Percentiles rank a stretch among this genome's conserved stretches.
phyloP scores from a whole-genome alignment of 164 flowering plant genomes.

The Dillenia suffruticosa region DNA sequence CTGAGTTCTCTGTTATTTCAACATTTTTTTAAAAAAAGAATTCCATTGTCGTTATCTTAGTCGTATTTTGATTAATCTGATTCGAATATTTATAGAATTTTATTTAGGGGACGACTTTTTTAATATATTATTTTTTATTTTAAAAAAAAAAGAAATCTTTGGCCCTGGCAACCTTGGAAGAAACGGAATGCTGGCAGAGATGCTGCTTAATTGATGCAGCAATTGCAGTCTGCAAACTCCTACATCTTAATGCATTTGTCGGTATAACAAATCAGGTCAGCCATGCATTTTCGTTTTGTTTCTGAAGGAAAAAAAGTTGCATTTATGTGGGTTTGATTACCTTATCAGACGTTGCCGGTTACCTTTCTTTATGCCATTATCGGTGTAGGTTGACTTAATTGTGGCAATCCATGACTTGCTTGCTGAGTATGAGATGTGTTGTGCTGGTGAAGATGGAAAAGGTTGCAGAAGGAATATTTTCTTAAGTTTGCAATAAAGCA shows the following conservation, averaged over 20 bases:
- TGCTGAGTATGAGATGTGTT: constrained; percentile 94
- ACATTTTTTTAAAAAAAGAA: too few species aligned
- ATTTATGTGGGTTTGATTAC: neutral
- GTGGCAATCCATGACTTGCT: constrained; percentile 86
- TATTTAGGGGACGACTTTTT: too few species aligned
- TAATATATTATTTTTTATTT: too few species aligned
- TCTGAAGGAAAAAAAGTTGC: constrained; percentile 4
- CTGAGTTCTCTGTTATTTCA: too few species aligned
- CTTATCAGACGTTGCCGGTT: neutral
- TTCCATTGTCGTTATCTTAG: too few species aligned
- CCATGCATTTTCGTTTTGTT: constrained; percentile 3
- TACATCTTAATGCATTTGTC: constrained; percentile 54
- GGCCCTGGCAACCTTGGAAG: constrained; percentile 33
- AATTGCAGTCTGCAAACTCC: constrained; percentile 80
- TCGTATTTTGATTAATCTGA: too few species aligned
- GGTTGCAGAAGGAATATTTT: constrained; percentile 89
- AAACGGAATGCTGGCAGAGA: constrained; percentile 48
- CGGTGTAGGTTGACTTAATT: constrained; percentile 71
- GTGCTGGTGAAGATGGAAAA: constrained; percentile 66
- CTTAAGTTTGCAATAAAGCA: constrained; percentile 91
- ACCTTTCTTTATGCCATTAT: constrained; percentile 5
- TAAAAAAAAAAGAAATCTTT: constrained; percentile 67
- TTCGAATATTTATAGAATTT: too few species aligned
- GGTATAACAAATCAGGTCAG: constrained; percentile 75
- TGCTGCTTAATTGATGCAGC: constrained; percentile 70